Base-by-base conservation (phyloP, 257 asterid genomes). In the Coffea eugenioides region DNA sequence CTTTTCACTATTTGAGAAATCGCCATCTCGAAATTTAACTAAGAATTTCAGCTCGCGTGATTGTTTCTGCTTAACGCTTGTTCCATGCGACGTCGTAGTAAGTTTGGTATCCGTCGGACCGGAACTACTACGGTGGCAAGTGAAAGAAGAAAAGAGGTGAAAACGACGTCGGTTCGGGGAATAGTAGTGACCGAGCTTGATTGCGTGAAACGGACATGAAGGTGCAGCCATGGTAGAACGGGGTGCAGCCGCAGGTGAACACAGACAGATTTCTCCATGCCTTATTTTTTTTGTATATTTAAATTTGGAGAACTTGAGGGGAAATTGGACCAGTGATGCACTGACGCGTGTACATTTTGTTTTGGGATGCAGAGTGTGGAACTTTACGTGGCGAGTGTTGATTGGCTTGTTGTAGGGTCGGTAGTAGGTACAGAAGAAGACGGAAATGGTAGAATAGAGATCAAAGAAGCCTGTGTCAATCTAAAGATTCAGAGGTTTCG, bases 181-280 rank as follows among this genome's bases (percentile, higher is more conserved):
- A 77, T 79, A 75, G 23, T 75, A 80, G 68, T 67, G 54, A 27
- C 83, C 70, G 81, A 83, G 51, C 54, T 75, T 80, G 76, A 80
- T 54, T 16, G 64, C 23, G 39, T 66, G 89, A 85, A 81, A 78
- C 48, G 87, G 89, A 52, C 91, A 81, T 59, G 91, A 81, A 45
- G 89, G 85, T 83, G 90, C 75, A 86, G 90, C 92, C 96, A 90
- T 88, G 82, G 80, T 77, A 13, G 62, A 74, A 84, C 76, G 76
- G 83, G 72, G 86, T 57, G 81, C 78, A 64, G 82, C 83, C 81
- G 77, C 82, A 80, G 73, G 81, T 51, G 78, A 82, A 71, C 73
- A 48, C 11, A 56, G 4, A 51, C 23, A 31, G 34, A 31, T 56
- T 56, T 56, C 59, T 77, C 62, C 80, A 79, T 79, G 65, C 49